Conservation (phyloP, 768 basidiomycete genomes). For the Boletus subcaerulescens region DNA sequence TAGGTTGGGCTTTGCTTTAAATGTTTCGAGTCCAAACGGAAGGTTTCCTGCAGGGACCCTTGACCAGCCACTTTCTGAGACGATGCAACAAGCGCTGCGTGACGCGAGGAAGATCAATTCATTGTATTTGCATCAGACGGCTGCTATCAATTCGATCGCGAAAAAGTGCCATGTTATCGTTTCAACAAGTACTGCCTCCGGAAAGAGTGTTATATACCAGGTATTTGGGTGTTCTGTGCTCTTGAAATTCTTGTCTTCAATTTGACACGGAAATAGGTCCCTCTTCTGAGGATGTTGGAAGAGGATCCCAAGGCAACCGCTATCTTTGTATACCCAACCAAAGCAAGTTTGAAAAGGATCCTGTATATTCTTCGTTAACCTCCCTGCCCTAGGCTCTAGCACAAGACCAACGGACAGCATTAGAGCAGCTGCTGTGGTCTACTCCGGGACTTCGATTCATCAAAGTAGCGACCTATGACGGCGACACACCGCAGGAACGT, state of each 20-base stretch:
- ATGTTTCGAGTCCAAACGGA: background rate
- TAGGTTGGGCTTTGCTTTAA: conserved; percentile 13
- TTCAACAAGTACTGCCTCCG: conserved; percentile 87
- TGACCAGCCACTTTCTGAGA: conserved; percentile 54
- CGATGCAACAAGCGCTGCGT: conserved; percentile 53
- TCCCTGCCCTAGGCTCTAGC: conserved; percentile 65
- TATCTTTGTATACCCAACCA: conserved; percentile 87
- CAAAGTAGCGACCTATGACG: conserved; percentile 78
- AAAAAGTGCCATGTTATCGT: conserved; percentile 72
- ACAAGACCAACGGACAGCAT: conserved; percentile 75
- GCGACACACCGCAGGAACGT: conserved; percentile 74
- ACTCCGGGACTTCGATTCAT: conserved; percentile 63
- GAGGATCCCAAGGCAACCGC: conserved; percentile 60
- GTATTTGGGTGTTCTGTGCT: conserved; percentile 34
- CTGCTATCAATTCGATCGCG: conserved; percentile 63
- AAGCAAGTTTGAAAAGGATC: conserved; percentile 40
- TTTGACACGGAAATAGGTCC: conserved; percentile 47
- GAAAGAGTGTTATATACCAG: conserved; percentile 87
- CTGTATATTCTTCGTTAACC: background rate
- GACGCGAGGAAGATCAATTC: conserved; percentile 57
- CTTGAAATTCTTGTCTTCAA: background rate
- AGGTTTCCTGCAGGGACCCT: conserved; percentile 39
- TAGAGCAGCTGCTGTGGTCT: conserved; percentile 61
- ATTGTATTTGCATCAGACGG: conserved; percentile 69
- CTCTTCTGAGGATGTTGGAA: conserved; percentile 64